Conservation (phyloP, 1,284 basidiomycete genomes). For the Puccinia hordei region DNA sequence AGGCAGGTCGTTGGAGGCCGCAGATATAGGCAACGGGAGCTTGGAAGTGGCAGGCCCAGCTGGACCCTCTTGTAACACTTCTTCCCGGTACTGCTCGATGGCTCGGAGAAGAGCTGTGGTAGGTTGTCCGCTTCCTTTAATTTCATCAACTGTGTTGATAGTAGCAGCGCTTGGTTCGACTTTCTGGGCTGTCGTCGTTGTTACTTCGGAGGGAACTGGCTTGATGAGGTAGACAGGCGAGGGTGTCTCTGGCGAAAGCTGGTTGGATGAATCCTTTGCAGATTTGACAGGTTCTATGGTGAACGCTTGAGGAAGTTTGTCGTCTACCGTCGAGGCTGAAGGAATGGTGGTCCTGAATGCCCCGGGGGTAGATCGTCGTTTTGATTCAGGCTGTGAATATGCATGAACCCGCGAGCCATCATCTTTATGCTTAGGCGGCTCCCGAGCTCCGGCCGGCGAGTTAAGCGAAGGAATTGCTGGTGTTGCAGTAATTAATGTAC, state of each 20-base stretch:
- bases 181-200: neutral
- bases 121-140: neutral
- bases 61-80: neutral
- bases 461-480: no score
- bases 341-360: neutral
- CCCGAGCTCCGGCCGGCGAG: neutral
- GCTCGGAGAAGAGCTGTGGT: neutral
- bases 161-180: neutral
- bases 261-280: neutral
- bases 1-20: neutral
- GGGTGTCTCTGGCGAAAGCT: neutral
- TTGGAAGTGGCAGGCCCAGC: neutral
- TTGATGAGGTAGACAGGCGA: slow-evolving; percentile 2
- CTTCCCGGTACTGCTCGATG: neutral
- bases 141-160: neutral
- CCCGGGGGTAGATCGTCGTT: neutral
- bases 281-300: neutral
- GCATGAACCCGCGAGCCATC: neutral
- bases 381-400: neutral
- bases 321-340: neutral
- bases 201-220: neutral
- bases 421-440: neutral
- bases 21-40: neutral
- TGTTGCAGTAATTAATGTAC: no score
- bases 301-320: neutral